These are phyloP conservation scores for Tetradesmus lagerheimii DNA, from an alignment of 139 green algal genomes.

Conservation along the genomic window DNA sequence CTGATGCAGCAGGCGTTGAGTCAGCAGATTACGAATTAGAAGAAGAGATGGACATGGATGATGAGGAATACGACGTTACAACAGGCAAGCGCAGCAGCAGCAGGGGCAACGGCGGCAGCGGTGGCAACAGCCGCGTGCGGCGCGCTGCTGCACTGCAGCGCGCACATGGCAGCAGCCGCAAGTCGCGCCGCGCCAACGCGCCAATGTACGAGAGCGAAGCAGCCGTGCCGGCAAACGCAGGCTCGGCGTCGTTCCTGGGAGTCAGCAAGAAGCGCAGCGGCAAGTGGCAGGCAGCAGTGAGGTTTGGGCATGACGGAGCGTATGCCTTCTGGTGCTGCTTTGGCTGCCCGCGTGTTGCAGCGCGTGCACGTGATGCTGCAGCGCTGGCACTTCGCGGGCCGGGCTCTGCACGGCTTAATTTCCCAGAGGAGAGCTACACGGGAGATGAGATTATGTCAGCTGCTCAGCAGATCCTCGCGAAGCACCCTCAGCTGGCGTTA, in stretches of 20 bases:
- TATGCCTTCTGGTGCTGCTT: constrained; percentile 44
- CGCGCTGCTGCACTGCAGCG: background rate
- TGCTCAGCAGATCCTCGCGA: background rate
- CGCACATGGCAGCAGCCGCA: constrained; percentile 21
- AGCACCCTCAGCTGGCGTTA: constrained; percentile 28
- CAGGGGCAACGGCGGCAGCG: background rate
- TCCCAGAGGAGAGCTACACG: constrained; percentile 30
- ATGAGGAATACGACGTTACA: constrained; percentile 9
- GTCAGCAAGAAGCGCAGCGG: constrained; percentile 38
- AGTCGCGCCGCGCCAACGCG: background rate
- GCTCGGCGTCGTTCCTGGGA: background rate
- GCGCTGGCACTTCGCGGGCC: constrained; percentile 30
- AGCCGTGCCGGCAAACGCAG: background rate
- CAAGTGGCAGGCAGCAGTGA: constrained; percentile 37
- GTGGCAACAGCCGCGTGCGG: background rate
- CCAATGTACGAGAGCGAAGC: background rate
- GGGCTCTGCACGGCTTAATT: constrained; percentile 28
- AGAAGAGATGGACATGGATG: constrained; percentile 16
- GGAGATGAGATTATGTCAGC: constrained; percentile 12
- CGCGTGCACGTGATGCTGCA: constrained; percentile 11
- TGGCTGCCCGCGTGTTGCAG: background rate
- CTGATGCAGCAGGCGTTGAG: background rate
- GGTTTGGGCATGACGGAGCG: constrained; percentile 35
- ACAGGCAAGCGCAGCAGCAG: background rate
- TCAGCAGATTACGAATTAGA: constrained; percentile 17